Conservation (phyloP, 768 basidiomycete species). For the Termitomyces sp. region DNA sequence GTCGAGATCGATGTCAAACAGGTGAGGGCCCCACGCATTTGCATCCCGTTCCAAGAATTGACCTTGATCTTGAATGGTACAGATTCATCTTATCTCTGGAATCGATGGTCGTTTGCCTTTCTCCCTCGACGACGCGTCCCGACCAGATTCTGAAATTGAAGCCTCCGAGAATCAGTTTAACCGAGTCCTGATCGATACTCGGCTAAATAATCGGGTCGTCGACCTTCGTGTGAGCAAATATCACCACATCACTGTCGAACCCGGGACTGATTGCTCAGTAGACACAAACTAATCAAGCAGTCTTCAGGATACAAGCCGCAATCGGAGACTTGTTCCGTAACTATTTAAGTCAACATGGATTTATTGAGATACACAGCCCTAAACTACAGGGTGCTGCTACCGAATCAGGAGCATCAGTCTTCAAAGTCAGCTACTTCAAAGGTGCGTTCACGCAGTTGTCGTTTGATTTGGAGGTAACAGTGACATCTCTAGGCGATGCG, state of each 20-base stretch:
- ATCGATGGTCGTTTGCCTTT: constrained; percentile 83
- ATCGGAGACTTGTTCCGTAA: constrained; percentile 86
- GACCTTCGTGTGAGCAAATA: constrained; percentile 74
- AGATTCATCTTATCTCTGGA: constrained; percentile 82
- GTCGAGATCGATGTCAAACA: constrained; percentile 83
- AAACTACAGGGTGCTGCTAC: constrained; percentile 97
- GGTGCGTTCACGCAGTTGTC: constrained; percentile 33
- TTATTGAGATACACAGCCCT: constrained; percentile 95
- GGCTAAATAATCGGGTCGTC: constrained; percentile 89
- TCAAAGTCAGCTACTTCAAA: constrained; percentile 98
- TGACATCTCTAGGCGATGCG: constrained; percentile 55
- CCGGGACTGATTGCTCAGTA: constrained; percentile 22
- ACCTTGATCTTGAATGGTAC: background rate
- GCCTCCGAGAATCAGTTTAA: constrained; percentile 57
- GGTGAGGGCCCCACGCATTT: constrained; percentile 35
- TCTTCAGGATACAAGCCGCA: constrained; percentile 89
- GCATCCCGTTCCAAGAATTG: background rate
- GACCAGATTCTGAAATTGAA: constrained; percentile 71
- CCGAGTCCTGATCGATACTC: constrained; percentile 85
- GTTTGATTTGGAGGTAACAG: background rate
- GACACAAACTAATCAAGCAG: constrained; percentile 94
- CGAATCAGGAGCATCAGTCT: constrained; percentile 94
- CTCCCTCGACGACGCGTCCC: constrained; percentile 85
- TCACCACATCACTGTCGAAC: background rate
- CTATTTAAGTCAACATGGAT: constrained; percentile 66